Conservation (phyloP, 2,329 filamentous ascomycete genomes). For the Xylaria sp. region DNA sequence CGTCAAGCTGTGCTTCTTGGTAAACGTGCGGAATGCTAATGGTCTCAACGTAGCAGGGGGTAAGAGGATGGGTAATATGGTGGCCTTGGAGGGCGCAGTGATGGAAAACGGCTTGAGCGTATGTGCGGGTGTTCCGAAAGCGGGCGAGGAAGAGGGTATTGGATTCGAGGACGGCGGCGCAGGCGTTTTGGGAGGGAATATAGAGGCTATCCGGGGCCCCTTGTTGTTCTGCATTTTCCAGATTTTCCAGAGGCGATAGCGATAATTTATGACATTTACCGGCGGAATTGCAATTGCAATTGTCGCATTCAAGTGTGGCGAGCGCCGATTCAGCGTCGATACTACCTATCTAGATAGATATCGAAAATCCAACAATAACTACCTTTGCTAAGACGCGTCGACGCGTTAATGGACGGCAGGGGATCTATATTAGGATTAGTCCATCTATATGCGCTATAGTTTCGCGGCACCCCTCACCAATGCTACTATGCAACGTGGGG, state of each 20-base stretch:
- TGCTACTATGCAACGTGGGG: background rate
- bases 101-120: conserved; percentile 74
- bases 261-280: conserved; percentile 5
- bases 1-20: conserved; percentile 95
- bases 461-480: background rate
- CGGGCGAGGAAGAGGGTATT: conserved; percentile 88
- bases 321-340: background rate
- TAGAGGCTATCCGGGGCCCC: conserved; percentile 47
- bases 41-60: conserved; percentile 88
- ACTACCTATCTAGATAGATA: background rate
- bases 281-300: background rate
- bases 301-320: background rate
- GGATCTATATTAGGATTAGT: conserved; percentile 25
- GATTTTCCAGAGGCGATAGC: background rate
- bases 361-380: background rate
- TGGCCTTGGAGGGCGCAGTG: conserved; percentile 61
- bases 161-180: conserved; percentile 59
- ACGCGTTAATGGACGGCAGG: conserved; percentile 46
- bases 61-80: conserved; percentile 87
- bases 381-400: conserved; percentile 40
- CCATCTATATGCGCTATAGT: background rate
- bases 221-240: conserved; percentile 43
- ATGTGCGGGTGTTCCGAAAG: conserved; percentile 86
- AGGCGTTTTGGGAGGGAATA: conserved; percentile 53
- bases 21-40: conserved; percentile 93